Evolutionary conservation across 2,329 filamentous ascomycete genomes (phyloP).

Genomic region (Penicillium hordei): DNA sequence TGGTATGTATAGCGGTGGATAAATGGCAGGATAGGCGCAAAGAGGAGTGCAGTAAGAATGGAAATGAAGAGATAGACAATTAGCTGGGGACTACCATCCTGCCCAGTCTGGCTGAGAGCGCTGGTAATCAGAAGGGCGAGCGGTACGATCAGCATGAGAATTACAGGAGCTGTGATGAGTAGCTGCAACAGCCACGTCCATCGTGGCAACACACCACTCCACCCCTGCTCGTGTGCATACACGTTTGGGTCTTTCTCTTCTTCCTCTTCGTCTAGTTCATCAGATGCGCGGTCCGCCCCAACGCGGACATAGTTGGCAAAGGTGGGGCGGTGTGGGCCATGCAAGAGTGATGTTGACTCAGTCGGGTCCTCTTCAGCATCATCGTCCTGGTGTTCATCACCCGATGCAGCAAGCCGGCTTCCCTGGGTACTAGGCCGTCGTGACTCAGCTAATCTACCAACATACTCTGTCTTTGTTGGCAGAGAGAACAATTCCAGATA

Average conservation of each 20-base stretch:
- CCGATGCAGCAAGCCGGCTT: constrained; percentile 44
- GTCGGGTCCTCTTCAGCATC: constrained; percentile 46
- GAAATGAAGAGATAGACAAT: constrained; percentile 71
- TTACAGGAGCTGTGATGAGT: constrained; percentile 73
- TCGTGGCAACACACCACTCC: constrained; percentile 74
- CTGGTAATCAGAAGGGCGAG: constrained; percentile 70
- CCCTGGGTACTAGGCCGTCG: constrained; percentile 39
- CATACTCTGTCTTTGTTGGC: constrained; percentile 69
- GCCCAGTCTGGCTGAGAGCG: constrained; percentile 74
- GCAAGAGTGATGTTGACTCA: constrained; percentile 59
- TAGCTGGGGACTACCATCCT: constrained; percentile 74
- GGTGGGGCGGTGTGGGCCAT: constrained; percentile 51
- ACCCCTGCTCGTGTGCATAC: constrained; percentile 75
- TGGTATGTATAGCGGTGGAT: constrained; percentile 84
- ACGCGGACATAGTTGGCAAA: constrained; percentile 56
- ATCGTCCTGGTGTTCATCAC: constrained; percentile 38
- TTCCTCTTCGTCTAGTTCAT: constrained; percentile 30
- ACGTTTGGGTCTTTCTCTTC: constrained; percentile 38
- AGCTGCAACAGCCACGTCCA: constrained; percentile 91
- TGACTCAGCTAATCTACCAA: constrained; percentile 53
- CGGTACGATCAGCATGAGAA: constrained; percentile 74
- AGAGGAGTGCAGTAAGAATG: constrained; percentile 65
- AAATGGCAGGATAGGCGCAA: constrained; percentile 78
- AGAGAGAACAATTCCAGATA: constrained; percentile 79
- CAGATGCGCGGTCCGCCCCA: constrained; percentile 29